Evolutionary conservation across 352 stramenopile species (phyloP).

Genomic region (Phytophthora crassamura): DNA sequence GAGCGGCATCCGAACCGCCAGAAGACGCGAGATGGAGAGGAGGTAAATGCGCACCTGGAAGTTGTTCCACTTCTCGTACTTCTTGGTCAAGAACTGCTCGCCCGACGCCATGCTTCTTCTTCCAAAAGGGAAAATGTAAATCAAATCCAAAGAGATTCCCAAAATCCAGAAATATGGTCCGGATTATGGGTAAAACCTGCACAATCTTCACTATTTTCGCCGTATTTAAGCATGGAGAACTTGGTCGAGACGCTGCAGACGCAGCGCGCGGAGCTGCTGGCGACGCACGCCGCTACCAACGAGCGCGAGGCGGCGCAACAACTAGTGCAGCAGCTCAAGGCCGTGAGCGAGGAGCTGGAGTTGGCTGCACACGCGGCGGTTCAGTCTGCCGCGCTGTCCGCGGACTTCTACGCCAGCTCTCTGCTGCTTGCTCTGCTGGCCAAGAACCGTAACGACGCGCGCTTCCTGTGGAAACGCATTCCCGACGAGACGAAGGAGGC

Average conservation of each 20-base stretch:
- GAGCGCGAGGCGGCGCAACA: constrained; percentile 23
- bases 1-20: neutral
- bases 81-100: constrained; percentile 86
- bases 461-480: constrained; percentile 83
- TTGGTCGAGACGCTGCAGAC: constrained; percentile 50
- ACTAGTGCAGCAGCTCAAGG: constrained; percentile 45
- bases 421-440: constrained; percentile 62
- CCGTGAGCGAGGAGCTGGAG: constrained; percentile 61
- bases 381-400: constrained; percentile 45
- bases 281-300: constrained; percentile 20
- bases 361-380: constrained; percentile 47
- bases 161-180: too few species aligned
- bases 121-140: constrained; percentile 13
- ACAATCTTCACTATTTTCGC: neutral
- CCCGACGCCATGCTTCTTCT: constrained; percentile 42
- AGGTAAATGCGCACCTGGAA: constrained; percentile 59
- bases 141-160: too few species aligned
- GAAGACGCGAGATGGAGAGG: neutral
- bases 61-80: constrained; percentile 91
- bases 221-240: constrained; percentile 41
- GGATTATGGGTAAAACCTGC: neutral
- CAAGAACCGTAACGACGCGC: constrained; percentile 66
- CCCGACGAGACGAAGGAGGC: constrained; percentile 44
- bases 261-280: constrained; percentile 51
- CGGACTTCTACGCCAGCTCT: constrained; percentile 66